Conservation (phyloP, 1,284 basidiomycete species). For the Fistulina hepatica region DNA sequence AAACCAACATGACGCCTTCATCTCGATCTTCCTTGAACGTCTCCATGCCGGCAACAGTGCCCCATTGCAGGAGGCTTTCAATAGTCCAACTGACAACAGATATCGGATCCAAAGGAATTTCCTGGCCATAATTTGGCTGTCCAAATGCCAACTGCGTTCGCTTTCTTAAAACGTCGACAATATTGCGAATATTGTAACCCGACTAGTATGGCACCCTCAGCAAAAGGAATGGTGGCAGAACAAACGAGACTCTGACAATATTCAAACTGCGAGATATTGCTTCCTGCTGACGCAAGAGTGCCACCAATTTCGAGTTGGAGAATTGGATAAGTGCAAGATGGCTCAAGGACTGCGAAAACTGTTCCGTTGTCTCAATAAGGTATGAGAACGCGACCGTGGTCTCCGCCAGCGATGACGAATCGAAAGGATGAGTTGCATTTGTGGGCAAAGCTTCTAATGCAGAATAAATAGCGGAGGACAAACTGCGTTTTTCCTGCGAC, state of each 20-base stretch:
- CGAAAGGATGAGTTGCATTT: too few species aligned
- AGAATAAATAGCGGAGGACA: too few species aligned
- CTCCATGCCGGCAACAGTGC: slow-evolving; percentile 55
- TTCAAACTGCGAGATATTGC: slow-evolving; percentile 38
- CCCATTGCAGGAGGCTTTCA: slow-evolving; percentile 47
- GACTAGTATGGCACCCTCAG: slow-evolving; percentile 28
- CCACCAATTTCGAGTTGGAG: slow-evolving; percentile 52
- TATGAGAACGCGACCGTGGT: too few species aligned
- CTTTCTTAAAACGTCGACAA: slow-evolving; percentile 32
- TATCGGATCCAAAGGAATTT: slow-evolving; percentile 40
- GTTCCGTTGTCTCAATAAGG: too few species aligned
- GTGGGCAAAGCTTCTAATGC: too few species aligned
- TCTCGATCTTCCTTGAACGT: slow-evolving; percentile 51
- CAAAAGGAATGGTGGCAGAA: slow-evolving; percentile 8
- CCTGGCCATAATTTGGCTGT: slow-evolving; percentile 44
- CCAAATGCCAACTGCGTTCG: slow-evolving; percentile 28
- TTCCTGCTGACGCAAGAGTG: slow-evolving; percentile 53
- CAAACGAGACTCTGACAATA: slow-evolving; percentile 28
- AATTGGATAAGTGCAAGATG: too few species aligned
- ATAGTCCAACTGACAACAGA: slow-evolving; percentile 43
- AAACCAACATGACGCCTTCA: slow-evolving; percentile 42
- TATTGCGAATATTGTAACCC: slow-evolving; percentile 38
- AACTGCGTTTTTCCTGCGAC: too few species aligned
- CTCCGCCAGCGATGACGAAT: too few species aligned
- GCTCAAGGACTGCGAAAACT: too few species aligned